Percentiles rank a stretch among this genome's conserved stretches.
These are phyloP conservation scores for Mycena galopus DNA, from an alignment of 768 basidiomycete species.

Conservation along the genomic window DNA sequence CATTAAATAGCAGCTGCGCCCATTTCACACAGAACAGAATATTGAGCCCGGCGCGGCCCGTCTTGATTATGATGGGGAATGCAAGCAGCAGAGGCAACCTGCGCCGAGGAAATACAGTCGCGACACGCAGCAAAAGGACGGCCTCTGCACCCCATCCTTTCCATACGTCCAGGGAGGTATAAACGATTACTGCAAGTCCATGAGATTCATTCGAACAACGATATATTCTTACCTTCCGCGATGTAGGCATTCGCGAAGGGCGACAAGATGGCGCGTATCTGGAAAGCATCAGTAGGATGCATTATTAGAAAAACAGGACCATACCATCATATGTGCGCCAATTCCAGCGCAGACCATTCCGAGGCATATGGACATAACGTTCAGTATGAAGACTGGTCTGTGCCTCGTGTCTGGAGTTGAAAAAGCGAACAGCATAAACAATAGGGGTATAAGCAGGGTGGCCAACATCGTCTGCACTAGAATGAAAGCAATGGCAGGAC, in stretches of 20 bases:
- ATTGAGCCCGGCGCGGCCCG: neutral
- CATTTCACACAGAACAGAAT: slow-evolving; percentile 8
- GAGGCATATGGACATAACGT: no score
- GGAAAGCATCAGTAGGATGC: no score
- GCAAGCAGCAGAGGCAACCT: neutral
- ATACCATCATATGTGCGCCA: no score
- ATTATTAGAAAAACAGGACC: no score
- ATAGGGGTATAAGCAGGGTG: slow-evolving; percentile 11
- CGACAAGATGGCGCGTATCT: slow-evolving; percentile 7
- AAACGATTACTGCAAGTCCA: neutral
- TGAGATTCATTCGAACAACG: neutral
- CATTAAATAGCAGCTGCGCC: neutral
- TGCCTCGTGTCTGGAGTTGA: neutral
- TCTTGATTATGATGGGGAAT: slow-evolving; percentile 10
- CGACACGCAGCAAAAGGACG: slow-evolving; percentile 10
- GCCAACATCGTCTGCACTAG: neutral
- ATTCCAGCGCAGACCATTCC: no score
- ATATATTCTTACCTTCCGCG: slow-evolving; percentile 10
- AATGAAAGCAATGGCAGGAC: slow-evolving; percentile 12
- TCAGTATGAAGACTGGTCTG: slow-evolving; percentile 18
- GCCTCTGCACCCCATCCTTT: slow-evolving; percentile 8
- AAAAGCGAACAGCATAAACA: slow-evolving; percentile 8
- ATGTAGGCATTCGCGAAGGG: neutral
- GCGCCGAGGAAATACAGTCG: neutral
- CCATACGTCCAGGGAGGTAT: slow-evolving; percentile 9